Percentiles rank a stretch among this genome's conserved stretches.
Evolutionary conservation across 805 yeast genomes (phyloP).

Genomic region (Phaffomyces thermotolerans): DNA sequence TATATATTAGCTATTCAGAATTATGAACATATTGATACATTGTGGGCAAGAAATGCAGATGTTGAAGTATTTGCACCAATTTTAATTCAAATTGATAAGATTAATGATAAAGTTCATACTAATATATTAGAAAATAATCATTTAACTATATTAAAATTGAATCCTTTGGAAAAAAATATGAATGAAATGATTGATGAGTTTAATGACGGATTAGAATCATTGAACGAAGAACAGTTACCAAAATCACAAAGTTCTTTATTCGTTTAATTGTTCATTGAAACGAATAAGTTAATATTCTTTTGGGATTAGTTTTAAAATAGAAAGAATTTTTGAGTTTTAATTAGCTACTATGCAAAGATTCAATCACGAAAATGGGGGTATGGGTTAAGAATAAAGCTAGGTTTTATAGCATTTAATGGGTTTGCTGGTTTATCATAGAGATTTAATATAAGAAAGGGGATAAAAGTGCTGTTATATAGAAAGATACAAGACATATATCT

Average conservation of each 20-base stretch:
- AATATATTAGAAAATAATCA: neutral
- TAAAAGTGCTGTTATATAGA: neutral
- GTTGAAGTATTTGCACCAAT: slow-evolving; percentile 31
- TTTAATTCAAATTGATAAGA: slow-evolving; percentile 39
- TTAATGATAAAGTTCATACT: neutral
- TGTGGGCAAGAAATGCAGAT: slow-evolving; percentile 66
- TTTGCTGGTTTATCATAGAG: too few species aligned
- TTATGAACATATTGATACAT: slow-evolving; percentile 74
- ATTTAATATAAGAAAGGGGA: neutral
- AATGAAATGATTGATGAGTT: neutral
- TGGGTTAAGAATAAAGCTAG: neutral
- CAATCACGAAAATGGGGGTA: too few species aligned
- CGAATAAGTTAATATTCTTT: too few species aligned
- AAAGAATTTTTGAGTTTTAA: too few species aligned
- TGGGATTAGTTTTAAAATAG: too few species aligned
- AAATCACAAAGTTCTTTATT: slow-evolving; percentile 9
- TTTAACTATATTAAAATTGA: neutral
- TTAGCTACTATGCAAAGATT: too few species aligned
- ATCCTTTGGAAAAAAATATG: neutral
- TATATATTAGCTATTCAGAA: slow-evolving; percentile 38
- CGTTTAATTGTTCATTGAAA: slow-evolving; percentile 1
- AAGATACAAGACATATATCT: too few species aligned
- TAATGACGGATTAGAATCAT: neutral
- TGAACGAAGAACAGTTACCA: neutral
- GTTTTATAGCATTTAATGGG: neutral